Evolutionary conservation across 345 rosid genomes (phyloP).

Genomic region (Populus ilicifolia): DNA sequence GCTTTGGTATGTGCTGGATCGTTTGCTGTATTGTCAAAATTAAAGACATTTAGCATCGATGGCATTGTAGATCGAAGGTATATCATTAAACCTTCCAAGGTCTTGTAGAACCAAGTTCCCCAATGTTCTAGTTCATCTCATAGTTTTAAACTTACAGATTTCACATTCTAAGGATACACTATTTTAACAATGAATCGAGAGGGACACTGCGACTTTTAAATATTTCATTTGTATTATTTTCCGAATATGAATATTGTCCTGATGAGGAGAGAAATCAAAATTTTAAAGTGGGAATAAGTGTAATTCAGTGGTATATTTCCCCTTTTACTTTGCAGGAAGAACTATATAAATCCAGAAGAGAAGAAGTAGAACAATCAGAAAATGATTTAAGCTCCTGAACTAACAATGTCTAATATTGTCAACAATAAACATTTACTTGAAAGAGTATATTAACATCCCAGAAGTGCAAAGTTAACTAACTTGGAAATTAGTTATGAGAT

Average conservation of each 20-base stretch:
- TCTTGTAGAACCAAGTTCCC: not conserved
- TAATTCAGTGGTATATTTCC: not conserved
- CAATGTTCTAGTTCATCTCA: not conserved
- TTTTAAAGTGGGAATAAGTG: not conserved
- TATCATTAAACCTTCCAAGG: not conserved
- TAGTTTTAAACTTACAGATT: not conserved
- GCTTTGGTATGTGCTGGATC: not conserved
- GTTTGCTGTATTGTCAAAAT: not conserved
- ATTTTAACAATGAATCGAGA: not conserved
- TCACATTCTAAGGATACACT: not conserved
- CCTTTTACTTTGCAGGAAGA: constrained; percentile 36
- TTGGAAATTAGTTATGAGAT: not conserved
- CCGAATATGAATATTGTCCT: not conserved
- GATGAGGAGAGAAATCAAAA: not conserved
- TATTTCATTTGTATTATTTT: not conserved
- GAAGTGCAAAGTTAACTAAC: not conserved
- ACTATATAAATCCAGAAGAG: constrained; percentile 33
- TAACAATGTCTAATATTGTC: not conserved
- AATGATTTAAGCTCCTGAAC: constrained; percentile 29
- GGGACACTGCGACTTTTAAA: not conserved
- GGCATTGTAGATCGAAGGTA: not conserved
- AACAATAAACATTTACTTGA: not conserved
- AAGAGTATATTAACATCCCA: not conserved
- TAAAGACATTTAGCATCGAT: not conserved
- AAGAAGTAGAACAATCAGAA: constrained; percentile 32